Evolutionary conservation across 2,329 filamentous ascomycete genomes (phyloP).

Genomic region (Trichoderma atrobrunneum): DNA sequence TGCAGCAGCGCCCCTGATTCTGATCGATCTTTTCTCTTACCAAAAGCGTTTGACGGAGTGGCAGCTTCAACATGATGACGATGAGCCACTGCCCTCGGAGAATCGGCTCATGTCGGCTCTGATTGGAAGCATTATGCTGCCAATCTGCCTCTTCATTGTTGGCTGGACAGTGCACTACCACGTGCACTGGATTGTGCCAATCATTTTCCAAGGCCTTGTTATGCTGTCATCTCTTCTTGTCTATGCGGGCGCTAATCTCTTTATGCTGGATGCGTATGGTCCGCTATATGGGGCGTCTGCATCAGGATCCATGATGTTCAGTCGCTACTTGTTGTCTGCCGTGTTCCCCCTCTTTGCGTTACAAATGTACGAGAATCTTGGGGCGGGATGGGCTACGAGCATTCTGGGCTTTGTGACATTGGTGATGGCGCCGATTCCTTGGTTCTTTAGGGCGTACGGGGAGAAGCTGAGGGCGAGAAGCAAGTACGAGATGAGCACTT

Average conservation of each 20-base stretch:
- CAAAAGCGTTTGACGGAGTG: slow-evolving; percentile 51
- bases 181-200: slow-evolving; percentile 27
- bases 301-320: slow-evolving; percentile 29
- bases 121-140: slow-evolving; percentile 60
- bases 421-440: slow-evolving; percentile 37
- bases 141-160: slow-evolving; percentile 65
- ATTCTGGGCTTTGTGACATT: slow-evolving; percentile 41
- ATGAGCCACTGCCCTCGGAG: slow-evolving; percentile 58
- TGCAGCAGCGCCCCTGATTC: slow-evolving; percentile 38
- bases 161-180: slow-evolving; percentile 54
- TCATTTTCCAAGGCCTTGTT: slow-evolving; percentile 27
- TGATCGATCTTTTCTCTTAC: slow-evolving; percentile 53
- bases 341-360: slow-evolving; percentile 48
- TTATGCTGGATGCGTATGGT: slow-evolving; percentile 31
- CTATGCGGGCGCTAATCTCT: slow-evolving; percentile 29
- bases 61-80: slow-evolving; percentile 44
- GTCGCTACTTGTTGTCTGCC: slow-evolving; percentile 54
- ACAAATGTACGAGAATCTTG: slow-evolving; percentile 40
- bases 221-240: slow-evolving; percentile 30
- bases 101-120: slow-evolving; percentile 61
- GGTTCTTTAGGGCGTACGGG: slow-evolving; percentile 29
- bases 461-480: slow-evolving; percentile 26
- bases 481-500: slow-evolving; percentile 29
- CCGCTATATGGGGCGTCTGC: slow-evolving; percentile 30
- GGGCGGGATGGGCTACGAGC: slow-evolving; percentile 45